Conservation (phyloP, 495 filamentous ascomycete genomes). For the Parmelia sp. region DNA sequence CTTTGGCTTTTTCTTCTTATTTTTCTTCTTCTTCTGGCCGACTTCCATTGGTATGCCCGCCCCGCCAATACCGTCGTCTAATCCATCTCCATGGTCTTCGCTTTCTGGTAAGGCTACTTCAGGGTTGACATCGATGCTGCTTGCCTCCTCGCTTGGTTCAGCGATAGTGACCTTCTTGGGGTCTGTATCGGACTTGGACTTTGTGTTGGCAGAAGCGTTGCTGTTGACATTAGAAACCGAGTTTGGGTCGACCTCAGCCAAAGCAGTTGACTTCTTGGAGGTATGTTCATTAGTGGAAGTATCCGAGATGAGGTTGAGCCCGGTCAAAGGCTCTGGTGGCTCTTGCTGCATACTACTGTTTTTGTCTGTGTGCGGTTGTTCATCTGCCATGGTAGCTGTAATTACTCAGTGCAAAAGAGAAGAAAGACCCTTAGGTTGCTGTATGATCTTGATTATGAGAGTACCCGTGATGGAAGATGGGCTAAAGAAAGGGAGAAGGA, state of each 20-base stretch:
- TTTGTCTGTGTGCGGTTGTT: not conserved
- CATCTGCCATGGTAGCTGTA: conserved; percentile 1
- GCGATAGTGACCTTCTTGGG: not conserved
- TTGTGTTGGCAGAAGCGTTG: not conserved
- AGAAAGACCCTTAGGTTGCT: not conserved
- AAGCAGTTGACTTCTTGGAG: not conserved
- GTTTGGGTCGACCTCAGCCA: conserved; percentile 12
- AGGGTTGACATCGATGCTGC: not conserved
- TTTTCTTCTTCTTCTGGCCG: conserved; percentile 25
- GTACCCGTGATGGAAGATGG: not conserved
- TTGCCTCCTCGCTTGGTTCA: not conserved
- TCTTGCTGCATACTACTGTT: not conserved
- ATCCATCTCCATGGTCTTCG: conserved; percentile 9
- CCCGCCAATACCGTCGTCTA: not conserved
- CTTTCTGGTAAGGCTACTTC: conserved; percentile 8
- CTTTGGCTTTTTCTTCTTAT: conserved; percentile 37
- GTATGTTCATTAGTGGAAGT: not conserved
- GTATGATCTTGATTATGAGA: not conserved
- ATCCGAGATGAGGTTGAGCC: not conserved
- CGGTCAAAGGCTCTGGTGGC: not conserved
- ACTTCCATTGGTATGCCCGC: not conserved
- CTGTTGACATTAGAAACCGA: not conserved
- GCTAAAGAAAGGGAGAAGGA: not conserved
- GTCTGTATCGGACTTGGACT: not conserved
- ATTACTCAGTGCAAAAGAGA: not conserved